phyloP scores from a whole-genome alignment of 2,329 filamentous ascomycete species.

The Dactylellina parvicollis region DNA sequence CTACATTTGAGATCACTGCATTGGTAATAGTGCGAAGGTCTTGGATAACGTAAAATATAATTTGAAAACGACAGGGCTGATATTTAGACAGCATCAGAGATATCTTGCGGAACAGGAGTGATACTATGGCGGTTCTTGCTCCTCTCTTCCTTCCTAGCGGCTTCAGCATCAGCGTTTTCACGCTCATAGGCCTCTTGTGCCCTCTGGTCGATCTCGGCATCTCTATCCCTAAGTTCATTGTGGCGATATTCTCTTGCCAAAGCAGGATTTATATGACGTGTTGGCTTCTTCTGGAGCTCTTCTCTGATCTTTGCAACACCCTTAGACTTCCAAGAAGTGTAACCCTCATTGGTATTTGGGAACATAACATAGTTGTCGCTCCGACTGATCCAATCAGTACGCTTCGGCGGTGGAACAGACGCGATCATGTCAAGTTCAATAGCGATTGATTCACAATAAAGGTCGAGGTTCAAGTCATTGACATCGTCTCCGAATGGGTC shows the following conservation, averaged over 20 bases:
- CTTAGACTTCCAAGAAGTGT: slow-evolving; percentile 65
- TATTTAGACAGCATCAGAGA: slow-evolving; percentile 27
- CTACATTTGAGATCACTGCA: no score
- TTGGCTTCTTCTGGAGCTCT: slow-evolving; percentile 37
- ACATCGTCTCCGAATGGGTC: slow-evolving; percentile 86
- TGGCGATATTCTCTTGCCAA: slow-evolving; percentile 25
- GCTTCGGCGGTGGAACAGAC: slow-evolving; percentile 16
- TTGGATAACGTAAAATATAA: no score
- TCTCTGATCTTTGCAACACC: slow-evolving; percentile 63
- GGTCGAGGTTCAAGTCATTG: slow-evolving; percentile 80
- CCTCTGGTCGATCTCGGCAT: slow-evolving; percentile 24
- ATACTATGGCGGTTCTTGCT: background rate
- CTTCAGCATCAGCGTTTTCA: background rate
- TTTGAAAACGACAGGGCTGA: no score
- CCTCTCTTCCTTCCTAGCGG: background rate
- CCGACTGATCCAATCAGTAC: slow-evolving; percentile 13
- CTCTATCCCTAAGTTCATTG: slow-evolving; percentile 11
- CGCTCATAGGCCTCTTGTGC: background rate
- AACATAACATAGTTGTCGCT: slow-evolving; percentile 61
- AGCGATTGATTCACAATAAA: slow-evolving; percentile 78
- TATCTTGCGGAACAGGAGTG: slow-evolving; percentile 7
- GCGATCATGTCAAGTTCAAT: slow-evolving; percentile 54
- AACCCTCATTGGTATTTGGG: slow-evolving; percentile 64
- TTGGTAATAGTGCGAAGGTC: no score
- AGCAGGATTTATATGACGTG: slow-evolving; percentile 25